Percentiles rank a stretch among this genome's conserved stretches.
phyloP scores from a whole-genome alignment of 2,329 filamentous ascomycete species.

The Aspergillus oerlinghausenensis region DNA sequence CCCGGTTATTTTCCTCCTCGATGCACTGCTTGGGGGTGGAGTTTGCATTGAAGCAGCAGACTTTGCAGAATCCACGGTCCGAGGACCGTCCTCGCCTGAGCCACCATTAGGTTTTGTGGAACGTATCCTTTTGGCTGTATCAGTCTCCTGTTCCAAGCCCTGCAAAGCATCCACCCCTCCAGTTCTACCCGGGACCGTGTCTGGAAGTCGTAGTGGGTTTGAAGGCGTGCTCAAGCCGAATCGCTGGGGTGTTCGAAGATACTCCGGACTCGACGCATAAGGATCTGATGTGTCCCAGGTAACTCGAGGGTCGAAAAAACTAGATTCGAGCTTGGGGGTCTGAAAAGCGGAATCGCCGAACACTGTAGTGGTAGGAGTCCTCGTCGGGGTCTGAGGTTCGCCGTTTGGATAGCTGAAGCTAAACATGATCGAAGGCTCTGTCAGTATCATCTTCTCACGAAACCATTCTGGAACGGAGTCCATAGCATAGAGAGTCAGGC shows the following conservation, averaged over 20 bases:
- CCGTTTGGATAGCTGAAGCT: conserved; percentile 46
- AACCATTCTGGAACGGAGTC: conserved; percentile 6
- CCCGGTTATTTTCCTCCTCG: conserved; percentile 43
- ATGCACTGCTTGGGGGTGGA: conserved; percentile 57
- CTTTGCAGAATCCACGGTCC: conserved; percentile 33
- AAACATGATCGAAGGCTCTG: conserved; percentile 26
- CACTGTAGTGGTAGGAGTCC: conserved; percentile 37
- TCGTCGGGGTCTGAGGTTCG: conserved; percentile 45
- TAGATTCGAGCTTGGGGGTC: conserved; percentile 45
- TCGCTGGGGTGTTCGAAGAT: conserved; percentile 40
- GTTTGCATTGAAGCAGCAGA: conserved; percentile 54
- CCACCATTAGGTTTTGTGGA: conserved; percentile 23
- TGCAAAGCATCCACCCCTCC: conserved; percentile 16
- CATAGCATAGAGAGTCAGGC: conserved; percentile 5
- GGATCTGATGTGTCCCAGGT: conserved; percentile 46
- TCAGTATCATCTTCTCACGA: conserved; percentile 28
- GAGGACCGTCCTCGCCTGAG: conserved; percentile 27
- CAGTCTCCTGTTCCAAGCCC: conserved; percentile 25
- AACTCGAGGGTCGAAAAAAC: conserved; percentile 43
- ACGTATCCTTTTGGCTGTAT: conserved; percentile 31
- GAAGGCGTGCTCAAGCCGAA: conserved; percentile 33
- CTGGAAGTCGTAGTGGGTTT: conserved; percentile 19
- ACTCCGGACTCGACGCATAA: conserved; percentile 44
- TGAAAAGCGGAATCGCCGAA: conserved; percentile 39
- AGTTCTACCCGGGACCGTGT: conserved; percentile 7